Evolutionary conservation across 306 rosid genomes (phyloP).

Genomic region (Mimosa pudica): DNA sequence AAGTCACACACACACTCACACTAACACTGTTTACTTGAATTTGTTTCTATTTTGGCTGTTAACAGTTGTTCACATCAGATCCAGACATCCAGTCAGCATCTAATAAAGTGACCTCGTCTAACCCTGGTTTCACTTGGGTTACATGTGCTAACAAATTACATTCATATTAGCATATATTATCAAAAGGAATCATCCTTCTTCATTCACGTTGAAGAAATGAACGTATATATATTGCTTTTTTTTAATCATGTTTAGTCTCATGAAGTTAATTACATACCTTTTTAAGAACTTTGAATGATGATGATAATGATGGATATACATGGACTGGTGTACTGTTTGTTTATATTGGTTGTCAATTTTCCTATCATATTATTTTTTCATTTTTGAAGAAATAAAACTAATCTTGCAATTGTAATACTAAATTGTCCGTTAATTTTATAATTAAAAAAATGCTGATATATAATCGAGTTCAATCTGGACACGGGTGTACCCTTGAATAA

Average conservation of each 20-base stretch:
- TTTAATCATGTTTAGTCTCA: background rate
- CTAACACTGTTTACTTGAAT: background rate
- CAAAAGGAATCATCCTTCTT: background rate
- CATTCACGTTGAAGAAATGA: background rate
- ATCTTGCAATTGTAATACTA: background rate
- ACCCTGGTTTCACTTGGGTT: background rate
- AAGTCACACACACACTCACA: background rate
- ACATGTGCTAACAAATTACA: no score
- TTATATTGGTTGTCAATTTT: background rate
- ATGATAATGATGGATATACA: background rate
- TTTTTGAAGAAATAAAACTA: background rate
- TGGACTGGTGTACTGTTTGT: background rate
- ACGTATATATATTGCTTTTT: background rate
- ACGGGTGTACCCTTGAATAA: background rate
- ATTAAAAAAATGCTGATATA: background rate
- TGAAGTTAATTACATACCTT: background rate
- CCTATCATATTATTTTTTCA: background rate
- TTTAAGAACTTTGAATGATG: background rate
- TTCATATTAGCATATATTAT: background rate
- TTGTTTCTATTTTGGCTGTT: background rate
- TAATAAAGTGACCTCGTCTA: background rate
- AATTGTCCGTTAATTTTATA: background rate
- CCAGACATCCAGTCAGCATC: background rate
- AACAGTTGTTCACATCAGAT: background rate
- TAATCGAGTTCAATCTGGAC: no score